These are phyloP conservation scores for Sporothrix sp. DNA, from an alignment of 2,329 filamentous ascomycete genomes.

Conservation along the genomic window DNA sequence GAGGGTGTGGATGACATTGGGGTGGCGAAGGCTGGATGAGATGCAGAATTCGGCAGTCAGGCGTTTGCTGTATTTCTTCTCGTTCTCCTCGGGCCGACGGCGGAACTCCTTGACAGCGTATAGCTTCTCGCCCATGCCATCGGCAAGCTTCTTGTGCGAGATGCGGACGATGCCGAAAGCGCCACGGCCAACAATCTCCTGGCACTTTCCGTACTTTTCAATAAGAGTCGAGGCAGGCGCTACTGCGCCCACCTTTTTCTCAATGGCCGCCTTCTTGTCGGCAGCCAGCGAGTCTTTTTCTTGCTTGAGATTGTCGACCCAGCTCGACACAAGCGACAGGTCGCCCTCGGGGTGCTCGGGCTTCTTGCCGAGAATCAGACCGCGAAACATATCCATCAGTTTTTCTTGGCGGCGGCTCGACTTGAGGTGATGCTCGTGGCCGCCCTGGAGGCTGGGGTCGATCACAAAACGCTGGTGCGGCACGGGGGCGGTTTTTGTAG, in stretches of 20 bases:
- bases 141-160: conserved; percentile 87
- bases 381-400: conserved; percentile 81
- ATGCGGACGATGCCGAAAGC: conserved; percentile 97
- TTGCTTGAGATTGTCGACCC: conserved; percentile 86
- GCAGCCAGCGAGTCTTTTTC: conserved; percentile 69
- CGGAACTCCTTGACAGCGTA: conserved; percentile 99
- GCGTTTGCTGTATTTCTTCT: conserved; percentile 96
- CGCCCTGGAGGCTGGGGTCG: conserved; percentile 47
- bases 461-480: conserved; percentile 40
- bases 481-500: conserved; percentile 23
- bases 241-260: conserved; percentile 11
- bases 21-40: conserved; percentile 89
- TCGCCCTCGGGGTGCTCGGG: conserved; percentile 71
- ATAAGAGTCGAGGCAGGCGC: conserved; percentile 54
- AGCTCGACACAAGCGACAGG: conserved; percentile 85
- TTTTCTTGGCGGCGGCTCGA: conserved; percentile 91
- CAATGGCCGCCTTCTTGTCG: conserved; percentile 43
- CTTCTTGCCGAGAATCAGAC: conserved; percentile 67
- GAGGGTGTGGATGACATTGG: conserved; percentile 95
- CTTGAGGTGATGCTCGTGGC: conserved; percentile 81
- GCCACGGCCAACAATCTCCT: conserved; percentile 90
- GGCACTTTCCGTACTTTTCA: conserved; percentile 97
- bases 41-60: conserved; percentile 98
- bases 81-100: conserved; percentile 82
- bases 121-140: conserved; percentile 72